phyloP scores from a whole-genome alignment of 352 stramenopile genomes.

The Phytophthora palmivora region DNA sequence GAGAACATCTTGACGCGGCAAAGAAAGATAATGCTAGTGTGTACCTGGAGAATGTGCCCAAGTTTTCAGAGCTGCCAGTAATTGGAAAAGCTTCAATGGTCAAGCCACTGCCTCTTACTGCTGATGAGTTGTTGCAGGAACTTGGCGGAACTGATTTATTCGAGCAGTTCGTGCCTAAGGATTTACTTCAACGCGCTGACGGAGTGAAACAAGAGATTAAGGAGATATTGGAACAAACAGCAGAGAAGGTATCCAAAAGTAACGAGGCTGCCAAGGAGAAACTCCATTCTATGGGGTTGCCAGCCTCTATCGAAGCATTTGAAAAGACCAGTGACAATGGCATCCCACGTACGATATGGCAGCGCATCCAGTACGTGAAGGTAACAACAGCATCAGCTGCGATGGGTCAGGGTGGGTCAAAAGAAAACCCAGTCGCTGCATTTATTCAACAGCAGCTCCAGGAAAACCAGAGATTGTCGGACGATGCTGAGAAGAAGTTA shows the following conservation, averaged over 20 bases:
- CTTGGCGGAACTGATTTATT: conserved; percentile 71
- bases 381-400: conserved; percentile 23
- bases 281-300: conserved; percentile 65
- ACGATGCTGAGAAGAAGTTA: conserved; percentile 66
- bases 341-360: conserved; percentile 62
- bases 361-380: conserved; percentile 63
- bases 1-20: conserved; percentile 61
- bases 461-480: conserved; percentile 58
- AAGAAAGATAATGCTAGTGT: conserved; percentile 86
- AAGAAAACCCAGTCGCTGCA: conserved; percentile 37
- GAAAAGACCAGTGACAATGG: conserved; percentile 69
- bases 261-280: conserved; percentile 63
- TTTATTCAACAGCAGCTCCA: conserved; percentile 61
- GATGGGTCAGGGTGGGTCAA: conserved; percentile 26
- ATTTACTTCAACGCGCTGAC: conserved; percentile 53
- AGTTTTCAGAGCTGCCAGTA: conserved; percentile 53
- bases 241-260: conserved; percentile 49
- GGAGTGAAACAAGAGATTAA: conserved; percentile 59
- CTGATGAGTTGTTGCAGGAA: conserved; percentile 64
- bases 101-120: conserved; percentile 51
- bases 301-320: conserved; percentile 82
- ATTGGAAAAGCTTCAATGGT: conserved; percentile 80
- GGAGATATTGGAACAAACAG: conserved; percentile 47
- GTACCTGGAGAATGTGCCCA: conserved; percentile 81
- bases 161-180: conserved; percentile 69